Conservation (phyloP, 331 rosid species). For the Erythrophleum ivorense region DNA sequence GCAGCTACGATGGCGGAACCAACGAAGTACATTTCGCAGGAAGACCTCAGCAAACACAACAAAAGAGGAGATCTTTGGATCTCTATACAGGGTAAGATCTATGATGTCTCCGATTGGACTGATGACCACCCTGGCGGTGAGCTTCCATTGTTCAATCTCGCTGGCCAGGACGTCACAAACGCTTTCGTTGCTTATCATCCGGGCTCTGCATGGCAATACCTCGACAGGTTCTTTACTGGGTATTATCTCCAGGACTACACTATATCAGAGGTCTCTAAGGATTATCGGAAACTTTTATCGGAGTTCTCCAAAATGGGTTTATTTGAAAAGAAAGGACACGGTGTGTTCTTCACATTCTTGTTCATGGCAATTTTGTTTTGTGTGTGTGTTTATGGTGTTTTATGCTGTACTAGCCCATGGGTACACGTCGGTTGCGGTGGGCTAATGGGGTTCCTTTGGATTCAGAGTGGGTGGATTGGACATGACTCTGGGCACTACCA, state of each 20-base stretch:
- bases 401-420: neutral
- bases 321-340: conserved; percentile 22
- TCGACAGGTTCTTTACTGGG: conserved; percentile 56
- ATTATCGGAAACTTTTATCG: neutral
- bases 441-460: conserved; percentile 47
- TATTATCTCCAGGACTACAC: conserved; percentile 44
- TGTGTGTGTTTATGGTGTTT: conserved; percentile 37
- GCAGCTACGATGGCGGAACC: conserved; percentile 50
- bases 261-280: conserved; percentile 47
- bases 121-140: conserved; percentile 64
- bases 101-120: conserved; percentile 57
- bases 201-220: conserved; percentile 48
- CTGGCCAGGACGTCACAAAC: conserved; percentile 60
- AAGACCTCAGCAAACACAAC: conserved; percentile 49
- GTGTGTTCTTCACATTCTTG: neutral
- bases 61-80: conserved; percentile 63
- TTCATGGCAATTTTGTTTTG: neutral
- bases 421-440: conserved; percentile 37
- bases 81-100: conserved; percentile 61
- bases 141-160: conserved; percentile 52
- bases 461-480: conserved; percentile 57
- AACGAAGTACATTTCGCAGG: conserved; percentile 41
- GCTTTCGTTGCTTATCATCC: conserved; percentile 63
- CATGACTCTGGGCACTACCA: conserved; percentile 56
- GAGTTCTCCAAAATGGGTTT: conserved; percentile 25